Conservation (phyloP, 305 asterid genomes). For the Solanum chacoense region DNA sequence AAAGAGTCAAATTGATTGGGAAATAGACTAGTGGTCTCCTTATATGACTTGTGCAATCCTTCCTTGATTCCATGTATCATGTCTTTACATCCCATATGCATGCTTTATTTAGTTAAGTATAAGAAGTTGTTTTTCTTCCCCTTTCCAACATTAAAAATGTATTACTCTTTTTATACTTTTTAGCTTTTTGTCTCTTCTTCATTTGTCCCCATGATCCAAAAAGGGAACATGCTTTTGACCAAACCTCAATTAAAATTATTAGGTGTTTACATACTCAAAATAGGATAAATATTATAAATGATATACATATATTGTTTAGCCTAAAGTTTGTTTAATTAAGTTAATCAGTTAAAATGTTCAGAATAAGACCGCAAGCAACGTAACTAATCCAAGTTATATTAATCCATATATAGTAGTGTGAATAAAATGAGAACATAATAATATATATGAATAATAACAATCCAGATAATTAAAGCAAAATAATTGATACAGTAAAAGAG, state of each 20-base stretch:
- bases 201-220: background rate
- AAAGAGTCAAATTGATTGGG: too few relatives aligned
- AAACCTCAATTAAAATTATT: background rate
- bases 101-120: background rate
- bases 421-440: background rate
- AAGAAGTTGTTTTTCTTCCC: background rate
- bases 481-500: background rate
- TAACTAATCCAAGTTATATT: background rate
- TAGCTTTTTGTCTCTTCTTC: background rate
- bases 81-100: background rate
- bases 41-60: too few relatives aligned
- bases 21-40: too few relatives aligned
- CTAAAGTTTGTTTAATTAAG: background rate
- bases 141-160: background rate
- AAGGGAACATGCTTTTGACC: background rate
- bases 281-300: background rate
- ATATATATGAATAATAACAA: background rate
- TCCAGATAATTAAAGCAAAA: background rate
- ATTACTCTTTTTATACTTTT: background rate
- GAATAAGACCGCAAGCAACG: background rate
- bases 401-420: background rate
- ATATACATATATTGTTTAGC: background rate
- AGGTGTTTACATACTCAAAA: background rate
- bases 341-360: background rate
- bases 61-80: background rate